phyloP scores from a whole-genome alignment of 2,329 filamentous ascomycete genomes.

The Akanthomyces lecanii region DNA sequence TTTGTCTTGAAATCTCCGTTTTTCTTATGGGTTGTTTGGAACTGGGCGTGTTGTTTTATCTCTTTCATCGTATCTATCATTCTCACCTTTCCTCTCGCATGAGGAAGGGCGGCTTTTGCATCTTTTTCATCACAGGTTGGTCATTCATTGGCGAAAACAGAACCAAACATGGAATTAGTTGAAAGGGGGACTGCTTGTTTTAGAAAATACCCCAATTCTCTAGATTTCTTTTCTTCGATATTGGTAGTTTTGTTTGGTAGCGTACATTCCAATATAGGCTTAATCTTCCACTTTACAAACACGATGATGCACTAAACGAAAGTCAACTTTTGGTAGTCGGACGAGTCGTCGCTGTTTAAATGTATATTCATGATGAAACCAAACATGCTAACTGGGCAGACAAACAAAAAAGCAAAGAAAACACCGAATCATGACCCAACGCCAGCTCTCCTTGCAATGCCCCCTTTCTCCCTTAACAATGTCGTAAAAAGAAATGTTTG shows the following conservation, averaged over 20 bases:
- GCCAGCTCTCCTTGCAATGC: neutral
- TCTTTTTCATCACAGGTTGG: neutral
- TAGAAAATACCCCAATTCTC: neutral
- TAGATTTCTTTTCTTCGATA: neutral
- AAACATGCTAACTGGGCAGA: neutral
- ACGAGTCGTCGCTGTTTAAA: neutral
- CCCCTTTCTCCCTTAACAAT: neutral
- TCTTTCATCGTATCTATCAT: neutral
- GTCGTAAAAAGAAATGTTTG: neutral
- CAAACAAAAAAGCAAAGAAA: neutral
- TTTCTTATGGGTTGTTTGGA: neutral
- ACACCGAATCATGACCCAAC: neutral
- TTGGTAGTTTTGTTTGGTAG: neutral
- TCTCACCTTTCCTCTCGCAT: neutral
- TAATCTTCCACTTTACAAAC: neutral
- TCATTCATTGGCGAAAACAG: neutral
- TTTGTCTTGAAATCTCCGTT: neutral
- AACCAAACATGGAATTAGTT: neutral
- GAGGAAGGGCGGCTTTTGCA: neutral
- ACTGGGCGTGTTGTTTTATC: no score
- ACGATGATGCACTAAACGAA: neutral
- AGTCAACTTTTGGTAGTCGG: neutral
- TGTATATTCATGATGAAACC: neutral
- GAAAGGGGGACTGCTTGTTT: neutral
- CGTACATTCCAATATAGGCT: neutral